Evolutionary conservation across 768 basidiomycete genomes (phyloP).

Genomic region (Nidula microcarpa): DNA sequence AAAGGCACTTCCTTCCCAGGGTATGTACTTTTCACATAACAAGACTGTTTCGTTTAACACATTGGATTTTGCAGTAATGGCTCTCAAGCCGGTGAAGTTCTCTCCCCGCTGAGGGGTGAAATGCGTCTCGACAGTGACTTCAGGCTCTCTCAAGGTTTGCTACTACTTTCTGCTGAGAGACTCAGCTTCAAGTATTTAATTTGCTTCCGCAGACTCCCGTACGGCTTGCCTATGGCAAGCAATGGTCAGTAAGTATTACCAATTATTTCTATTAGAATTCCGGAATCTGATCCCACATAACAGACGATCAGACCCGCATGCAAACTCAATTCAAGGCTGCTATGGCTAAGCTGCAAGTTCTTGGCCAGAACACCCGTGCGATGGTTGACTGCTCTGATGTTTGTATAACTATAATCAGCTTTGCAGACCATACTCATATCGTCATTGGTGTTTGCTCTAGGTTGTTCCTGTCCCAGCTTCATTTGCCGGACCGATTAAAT

Average conservation of each 20-base stretch:
- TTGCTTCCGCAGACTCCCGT: constrained; percentile 1
- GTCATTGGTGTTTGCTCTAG: constrained; percentile 5
- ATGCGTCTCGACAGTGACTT: constrained; percentile 37
- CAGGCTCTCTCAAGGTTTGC: constrained; percentile 10
- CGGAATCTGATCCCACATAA: constrained; percentile 13
- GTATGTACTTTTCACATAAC: neutral
- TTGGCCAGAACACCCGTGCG: constrained; percentile 21
- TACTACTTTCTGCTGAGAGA: neutral
- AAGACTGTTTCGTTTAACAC: neutral
- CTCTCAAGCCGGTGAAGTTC: constrained; percentile 23
- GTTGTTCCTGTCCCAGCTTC: constrained; percentile 11
- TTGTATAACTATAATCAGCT: neutral
- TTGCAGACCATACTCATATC: constrained; percentile 5
- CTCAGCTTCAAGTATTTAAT: neutral
- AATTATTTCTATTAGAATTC: constrained; percentile 1
- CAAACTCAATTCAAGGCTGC: constrained; percentile 19
- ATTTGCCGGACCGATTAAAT: constrained; percentile 16
- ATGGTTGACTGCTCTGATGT: constrained; percentile 36
- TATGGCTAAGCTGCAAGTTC: constrained; percentile 28
- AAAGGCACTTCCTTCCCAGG: constrained; percentile 16
- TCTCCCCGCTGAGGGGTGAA: constrained; percentile 30
- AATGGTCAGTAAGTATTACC: constrained; percentile 1
- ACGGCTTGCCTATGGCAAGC: constrained; percentile 17
- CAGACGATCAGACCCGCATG: constrained; percentile 18
- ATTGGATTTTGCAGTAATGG: constrained; percentile 5